Conservation (phyloP, 176 grass and related monocot genomes). For the Oryza longistaminata region DNA sequence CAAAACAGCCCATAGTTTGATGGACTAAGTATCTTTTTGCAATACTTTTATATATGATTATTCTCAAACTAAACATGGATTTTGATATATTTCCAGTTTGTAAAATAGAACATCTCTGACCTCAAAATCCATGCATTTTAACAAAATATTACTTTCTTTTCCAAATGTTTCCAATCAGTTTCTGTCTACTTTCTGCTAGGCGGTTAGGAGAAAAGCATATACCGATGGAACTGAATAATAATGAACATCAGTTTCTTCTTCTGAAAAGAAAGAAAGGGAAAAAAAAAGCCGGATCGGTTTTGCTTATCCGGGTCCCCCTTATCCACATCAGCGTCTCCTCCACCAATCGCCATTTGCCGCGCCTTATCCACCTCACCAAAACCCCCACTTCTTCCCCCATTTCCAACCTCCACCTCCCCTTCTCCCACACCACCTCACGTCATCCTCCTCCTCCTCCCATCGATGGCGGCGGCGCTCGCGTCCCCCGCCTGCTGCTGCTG, state of each 20-base stretch:
- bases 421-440: not conserved
- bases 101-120: not conserved
- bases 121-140: not conserved
- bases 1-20: no score
- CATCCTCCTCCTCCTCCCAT: not conserved
- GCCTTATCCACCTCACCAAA: constrained; percentile 44
- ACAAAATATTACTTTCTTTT: not conserved
- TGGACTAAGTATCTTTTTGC: not conserved
- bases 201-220: no score
- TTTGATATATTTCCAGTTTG: not conserved
- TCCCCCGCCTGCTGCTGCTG: constrained; percentile 54
- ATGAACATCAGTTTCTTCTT: no score
- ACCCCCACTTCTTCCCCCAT: not conserved
- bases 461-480: constrained; percentile 65
- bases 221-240: no score
- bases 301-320: not conserved
- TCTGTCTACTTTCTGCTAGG: not conserved
- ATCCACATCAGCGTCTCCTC: constrained; percentile 37
- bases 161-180: not conserved
- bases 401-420: constrained; percentile 3
- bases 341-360: constrained; percentile 30
- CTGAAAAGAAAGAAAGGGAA: no score
- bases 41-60: not conserved
- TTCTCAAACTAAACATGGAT: not conserved
- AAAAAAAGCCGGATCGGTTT: no score